Conservation (phyloP, 306 rosid genomes). For the Trifolium subterraneum region DNA sequence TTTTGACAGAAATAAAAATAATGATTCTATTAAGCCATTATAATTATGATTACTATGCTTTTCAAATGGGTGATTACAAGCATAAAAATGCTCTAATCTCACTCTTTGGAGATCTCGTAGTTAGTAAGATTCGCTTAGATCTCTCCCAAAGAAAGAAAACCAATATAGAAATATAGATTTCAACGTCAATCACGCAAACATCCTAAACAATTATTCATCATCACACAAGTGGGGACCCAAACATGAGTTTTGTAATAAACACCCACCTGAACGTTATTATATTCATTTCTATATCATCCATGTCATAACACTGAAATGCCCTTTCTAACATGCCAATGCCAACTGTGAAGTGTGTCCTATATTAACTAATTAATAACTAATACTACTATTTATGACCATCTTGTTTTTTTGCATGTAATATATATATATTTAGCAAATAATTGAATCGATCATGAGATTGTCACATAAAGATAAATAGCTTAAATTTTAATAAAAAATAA, state of each 20-base stretch:
- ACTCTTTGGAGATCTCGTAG: slow-evolving; percentile 57
- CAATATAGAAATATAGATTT: slow-evolving; percentile 51
- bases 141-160: slow-evolving; percentile 56
- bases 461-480: no score
- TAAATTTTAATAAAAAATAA: no score
- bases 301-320: slow-evolving; percentile 13
- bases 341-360: slow-evolving; percentile 7
- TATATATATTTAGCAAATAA: no score
- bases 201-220: slow-evolving; percentile 72
- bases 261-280: slow-evolving; percentile 59
- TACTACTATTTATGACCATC: no score
- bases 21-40: not conserved
- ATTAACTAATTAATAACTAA: no score
- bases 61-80: slow-evolving; percentile 51
- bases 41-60: slow-evolving; percentile 53
- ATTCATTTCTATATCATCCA: slow-evolving; percentile 25
- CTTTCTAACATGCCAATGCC: slow-evolving; percentile 42
- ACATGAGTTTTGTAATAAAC: slow-evolving; percentile 46
- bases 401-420: no score
- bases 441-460: no score
- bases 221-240: slow-evolving; percentile 67
- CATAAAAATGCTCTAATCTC: slow-evolving; percentile 43
- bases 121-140: slow-evolving; percentile 86
- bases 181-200: slow-evolving; percentile 99
- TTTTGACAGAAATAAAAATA: no score